Base-by-base conservation (phyloP, 2,329 filamentous ascomycete genomes). In the Colletotrichum cuscutae region DNA sequence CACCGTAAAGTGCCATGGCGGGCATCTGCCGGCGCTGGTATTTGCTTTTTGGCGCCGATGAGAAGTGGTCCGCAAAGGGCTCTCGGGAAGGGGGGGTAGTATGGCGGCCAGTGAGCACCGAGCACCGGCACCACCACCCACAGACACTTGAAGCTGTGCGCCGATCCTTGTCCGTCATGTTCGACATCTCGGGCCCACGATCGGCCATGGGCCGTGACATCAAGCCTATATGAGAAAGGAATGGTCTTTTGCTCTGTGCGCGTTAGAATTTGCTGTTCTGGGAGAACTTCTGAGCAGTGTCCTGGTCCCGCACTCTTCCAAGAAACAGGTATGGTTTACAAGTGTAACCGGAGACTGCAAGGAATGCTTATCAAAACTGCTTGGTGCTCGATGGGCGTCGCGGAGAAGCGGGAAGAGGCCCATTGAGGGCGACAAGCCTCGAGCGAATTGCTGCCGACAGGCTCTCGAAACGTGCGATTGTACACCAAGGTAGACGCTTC, bases 71-170 rank as follows among this genome's bases (percentile, higher is more conserved):
- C 56, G 30, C 46, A 37, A 71, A 56, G 63, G 63, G 19, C 58
- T 53, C 37, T 52, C 53, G 53, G 26, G 53, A 30, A 57, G 53
- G 53, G 53, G 53, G 53, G 53, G 24, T 15, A 32, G 26, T n/a
- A n/a, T n/a, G 65, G 46, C 54, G 53, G 53, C 58, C 53, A 68
- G 53, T 68, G 49, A 71, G 65, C 65, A 53, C 49, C 37, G 53
- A 68, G 37, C 65, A 68, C 22, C 42, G 19, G 57, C 32, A 53
- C 42, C 6, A 28, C n/a, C 67, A 71, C 68, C 67, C 67, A 73
- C 71, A 71, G 71, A 66, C 71, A 62, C 24, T 73, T 62, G 56
- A 52, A 73, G 62, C 71, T 73, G 61, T 73, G 71, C 71, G 67
- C 61, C 28, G 30, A 73, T 62, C 71, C 71, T 73, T 58, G 71